Percentiles rank a stretch among this genome's conserved stretches.
Conservation (phyloP, 2,329 filamentous ascomycete species). For the Neocucurbitaria cava region DNA sequence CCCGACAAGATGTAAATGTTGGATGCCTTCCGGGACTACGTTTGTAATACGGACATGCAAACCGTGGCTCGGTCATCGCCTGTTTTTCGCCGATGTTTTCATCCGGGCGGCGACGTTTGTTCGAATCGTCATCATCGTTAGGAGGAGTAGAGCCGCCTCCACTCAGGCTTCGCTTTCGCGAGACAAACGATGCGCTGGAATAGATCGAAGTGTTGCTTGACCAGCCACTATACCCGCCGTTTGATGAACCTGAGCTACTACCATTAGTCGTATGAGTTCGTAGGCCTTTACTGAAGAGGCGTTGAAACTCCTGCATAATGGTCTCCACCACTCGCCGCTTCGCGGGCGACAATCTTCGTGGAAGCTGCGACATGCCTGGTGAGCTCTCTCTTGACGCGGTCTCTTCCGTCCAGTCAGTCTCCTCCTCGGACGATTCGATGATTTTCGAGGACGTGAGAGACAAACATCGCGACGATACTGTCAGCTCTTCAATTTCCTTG, state of each 20-base stretch:
- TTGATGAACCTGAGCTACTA: slow-evolving; percentile 8
- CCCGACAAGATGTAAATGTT: slow-evolving; percentile 33
- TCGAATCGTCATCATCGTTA: slow-evolving; percentile 28
- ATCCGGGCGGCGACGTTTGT: slow-evolving; percentile 28
- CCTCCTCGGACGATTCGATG: slow-evolving; percentile 27
- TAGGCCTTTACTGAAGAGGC: slow-evolving; percentile 16
- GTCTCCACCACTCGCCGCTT: slow-evolving; percentile 25
- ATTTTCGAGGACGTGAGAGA: slow-evolving; percentile 28
- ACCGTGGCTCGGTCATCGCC: slow-evolving; percentile 16
- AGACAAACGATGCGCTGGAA: slow-evolving; percentile 24
- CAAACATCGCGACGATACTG: slow-evolving; percentile 24
- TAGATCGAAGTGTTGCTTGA: slow-evolving; percentile 18
- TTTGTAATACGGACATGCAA: slow-evolving; percentile 35
- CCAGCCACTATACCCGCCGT: slow-evolving; percentile 5
- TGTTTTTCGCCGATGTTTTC: slow-evolving; percentile 14
- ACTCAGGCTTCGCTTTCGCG: slow-evolving; percentile 30
- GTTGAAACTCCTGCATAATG: slow-evolving; percentile 31
- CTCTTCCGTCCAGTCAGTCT: slow-evolving; percentile 34
- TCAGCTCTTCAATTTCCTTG: slow-evolving; percentile 21
- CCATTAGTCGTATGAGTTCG: slow-evolving; percentile 12
- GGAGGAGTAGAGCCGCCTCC: slow-evolving; percentile 24
- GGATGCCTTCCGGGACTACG: slow-evolving; percentile 31
- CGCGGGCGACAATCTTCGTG: slow-evolving; percentile 24
- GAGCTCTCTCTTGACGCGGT: slow-evolving; percentile 24
- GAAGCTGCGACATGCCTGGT: slow-evolving; percentile 18